Base-by-base conservation (phyloP, 495 filamentous ascomycete species). In the Poronia punctata region DNA sequence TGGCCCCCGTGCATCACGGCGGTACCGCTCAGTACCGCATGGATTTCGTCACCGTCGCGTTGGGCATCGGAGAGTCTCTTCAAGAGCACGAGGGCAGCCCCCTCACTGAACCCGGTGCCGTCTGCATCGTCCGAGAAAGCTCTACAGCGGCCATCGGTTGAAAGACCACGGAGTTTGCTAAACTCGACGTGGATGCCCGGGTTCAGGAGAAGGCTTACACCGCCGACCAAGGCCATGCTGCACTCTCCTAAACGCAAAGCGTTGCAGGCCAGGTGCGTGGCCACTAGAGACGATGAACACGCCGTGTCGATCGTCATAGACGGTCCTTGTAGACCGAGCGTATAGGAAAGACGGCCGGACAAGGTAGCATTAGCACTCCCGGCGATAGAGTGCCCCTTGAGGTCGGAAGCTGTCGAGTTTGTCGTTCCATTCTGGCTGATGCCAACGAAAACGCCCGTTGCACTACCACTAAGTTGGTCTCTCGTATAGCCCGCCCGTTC, bases 41-140 rank as follows among this genome's bases (percentile, higher is more conserved):
- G 60, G 28, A 77, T 66, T 1, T 59, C 61, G 41, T 76, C 65
- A 7, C 60, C 53, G 43, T 72, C 66, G 6, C 48, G 36, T 7
- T 70, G 38, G 2, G 73, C 75, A 34, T 69, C 65, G 11, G 35
- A 35, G 0, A 75, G 52, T 7, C 52, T 48, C 52, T 78, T 80
- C n/a, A 80, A 27, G 7, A 62, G 53, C 0, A 76, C 25, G 2
- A 60, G 54, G 17, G 44, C 59, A 6, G 71, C 44, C 5, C 59
- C 75, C 40, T 81, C 76, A 1, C 52, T 74, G 5, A 71, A 56
- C 0, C 48, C 71, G 45, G 72, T 78, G 0, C 75, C 76, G 43
- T 74, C 48, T 3, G 73, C 70, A 29, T 49, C 38, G 17, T 37
- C 45, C 11, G 41, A 41, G 33, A 53, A 53, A 9, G 50, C 22